Evolutionary conservation across 192 early-diverging fungal species (phyloP).

Genomic region (Entrophospora sp.): DNA sequence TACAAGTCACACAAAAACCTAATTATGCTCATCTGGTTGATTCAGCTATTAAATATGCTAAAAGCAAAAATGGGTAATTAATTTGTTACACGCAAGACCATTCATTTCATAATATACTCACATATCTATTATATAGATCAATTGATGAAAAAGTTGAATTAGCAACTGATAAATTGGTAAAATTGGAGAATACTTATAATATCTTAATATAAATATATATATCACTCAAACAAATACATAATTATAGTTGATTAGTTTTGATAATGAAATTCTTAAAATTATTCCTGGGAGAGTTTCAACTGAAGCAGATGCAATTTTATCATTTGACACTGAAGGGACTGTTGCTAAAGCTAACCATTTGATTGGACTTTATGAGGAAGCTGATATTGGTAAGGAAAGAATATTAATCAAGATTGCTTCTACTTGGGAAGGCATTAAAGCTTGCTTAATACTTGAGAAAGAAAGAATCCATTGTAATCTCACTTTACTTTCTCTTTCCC

Average conservation of each 20-base stretch:
- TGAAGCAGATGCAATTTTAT: conserved; percentile 93
- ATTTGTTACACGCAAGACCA: too few species aligned
- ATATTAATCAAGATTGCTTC: conserved; percentile 98
- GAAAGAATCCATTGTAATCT: conserved; percentile 96
- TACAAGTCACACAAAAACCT: conserved; percentile 81
- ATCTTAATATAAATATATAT: too few species aligned
- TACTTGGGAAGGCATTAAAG: conserved; percentile 99
- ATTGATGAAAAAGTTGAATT: conserved; percentile 69
- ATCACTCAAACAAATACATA: too few species aligned
- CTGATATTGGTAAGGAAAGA: conserved; percentile 80
- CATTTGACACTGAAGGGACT: conserved; percentile 89
- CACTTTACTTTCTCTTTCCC: conserved; percentile 91
- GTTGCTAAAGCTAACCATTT: conserved; percentile 84
- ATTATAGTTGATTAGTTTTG: conserved; percentile 91
- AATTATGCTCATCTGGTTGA: conserved; percentile 84
- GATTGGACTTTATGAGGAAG: conserved; percentile 87
- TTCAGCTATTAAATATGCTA: conserved; percentile 78
- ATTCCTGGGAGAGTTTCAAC: conserved; percentile 97
- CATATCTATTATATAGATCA: too few species aligned
- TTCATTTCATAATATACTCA: too few species aligned
- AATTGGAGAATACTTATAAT: too few species aligned
- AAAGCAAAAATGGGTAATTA: conserved; percentile 52
- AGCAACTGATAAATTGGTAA: conserved; percentile 80
- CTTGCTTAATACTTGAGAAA: conserved; percentile 81
- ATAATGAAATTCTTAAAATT: conserved; percentile 89